Base-by-base conservation (phyloP, 2,329 filamentous ascomycete genomes). In the Ophiostoma quercus region DNA sequence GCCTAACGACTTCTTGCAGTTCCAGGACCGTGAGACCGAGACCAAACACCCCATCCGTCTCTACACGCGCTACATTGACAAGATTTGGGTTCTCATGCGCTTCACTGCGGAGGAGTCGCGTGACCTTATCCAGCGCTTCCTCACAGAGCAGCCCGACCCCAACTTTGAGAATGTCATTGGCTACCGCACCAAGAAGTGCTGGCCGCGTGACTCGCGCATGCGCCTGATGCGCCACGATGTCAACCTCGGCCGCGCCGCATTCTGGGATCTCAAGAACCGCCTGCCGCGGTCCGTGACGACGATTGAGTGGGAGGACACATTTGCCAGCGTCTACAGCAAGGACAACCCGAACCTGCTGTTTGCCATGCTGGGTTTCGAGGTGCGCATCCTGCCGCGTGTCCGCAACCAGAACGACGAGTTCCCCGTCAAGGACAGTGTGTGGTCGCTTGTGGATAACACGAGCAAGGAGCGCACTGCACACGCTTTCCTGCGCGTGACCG, bases 91-190 rank as follows among this genome's bases (percentile, higher is more conserved):
- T 5, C 97, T 98, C 83, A 88, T 97, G 78, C 87, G 95, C 68
- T 99, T 99, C 79, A 90, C 87, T 3, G 94, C 94, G 0, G 95
- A 99, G 65, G 95, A 99, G 77, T 97, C 94, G 2, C 86, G 95
- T 72, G 95, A 99, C 76, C 84, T 99, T 66, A 99, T 99, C 71
- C 95, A 99, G 79, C 90, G 95, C 11, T 99, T 98, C 84, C 84
- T 99, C 74, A 99, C 96, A 0, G 96, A 99, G 78, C 94, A 99
- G 77, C 95, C 95, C 0, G 96, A 99, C 79, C 95, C 95, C 1
- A 99, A 99, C 77, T 99, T 99, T 74, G 95, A 99, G 78, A 99
- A 99, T 74, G 95, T 99, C 60, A 98, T 99, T 75, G 95, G 95
- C 0, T 99, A 98, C 80, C 94, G 92, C 83, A 99, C 96, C 81